These are phyloP conservation scores for Roridomyces roridus DNA, from an alignment of 768 basidiomycete genomes.

Conservation along the genomic window DNA sequence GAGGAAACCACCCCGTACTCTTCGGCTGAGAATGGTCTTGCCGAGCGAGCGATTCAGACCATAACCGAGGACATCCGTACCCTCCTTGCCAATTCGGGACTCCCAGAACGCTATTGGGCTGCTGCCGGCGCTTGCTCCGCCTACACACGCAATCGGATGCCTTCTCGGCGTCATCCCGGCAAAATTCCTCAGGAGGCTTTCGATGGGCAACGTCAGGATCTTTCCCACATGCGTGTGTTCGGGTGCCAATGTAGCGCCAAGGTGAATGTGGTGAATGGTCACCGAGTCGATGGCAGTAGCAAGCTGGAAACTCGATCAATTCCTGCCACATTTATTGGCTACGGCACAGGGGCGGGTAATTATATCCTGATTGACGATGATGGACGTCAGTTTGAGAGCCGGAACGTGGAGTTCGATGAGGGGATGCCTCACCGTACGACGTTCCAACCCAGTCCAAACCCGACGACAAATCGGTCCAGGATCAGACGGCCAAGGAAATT, in stretches of 20 bases:
- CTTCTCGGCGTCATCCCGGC: neutral
- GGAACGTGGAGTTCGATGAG: no score
- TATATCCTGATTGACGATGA: constrained; percentile 5
- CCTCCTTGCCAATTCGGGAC: no score
- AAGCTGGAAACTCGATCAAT: neutral
- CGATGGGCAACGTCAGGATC: neutral
- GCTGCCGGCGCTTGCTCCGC: neutral
- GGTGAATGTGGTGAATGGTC: neutral
- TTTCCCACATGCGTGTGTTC: constrained; percentile 1
- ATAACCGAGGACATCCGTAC: no score
- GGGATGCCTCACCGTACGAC: no score
- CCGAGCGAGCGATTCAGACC: no score
- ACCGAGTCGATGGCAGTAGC: constrained; percentile 1
- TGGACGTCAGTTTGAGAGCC: constrained; percentile 1
- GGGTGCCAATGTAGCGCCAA: no score
- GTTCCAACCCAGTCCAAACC: no score
- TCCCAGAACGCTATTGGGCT: no score
- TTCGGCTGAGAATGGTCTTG: no score
- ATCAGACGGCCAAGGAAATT: no score
- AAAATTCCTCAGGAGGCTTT: neutral
- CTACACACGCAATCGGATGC: neutral
- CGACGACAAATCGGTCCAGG: no score
- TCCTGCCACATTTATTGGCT: constrained; percentile 1
- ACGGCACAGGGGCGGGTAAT: neutral
- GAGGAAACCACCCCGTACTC: no score